These are phyloP conservation scores for Nitzschia palea DNA, from an alignment of 108 stramenopile genomes.

Conservation along the genomic window DNA sequence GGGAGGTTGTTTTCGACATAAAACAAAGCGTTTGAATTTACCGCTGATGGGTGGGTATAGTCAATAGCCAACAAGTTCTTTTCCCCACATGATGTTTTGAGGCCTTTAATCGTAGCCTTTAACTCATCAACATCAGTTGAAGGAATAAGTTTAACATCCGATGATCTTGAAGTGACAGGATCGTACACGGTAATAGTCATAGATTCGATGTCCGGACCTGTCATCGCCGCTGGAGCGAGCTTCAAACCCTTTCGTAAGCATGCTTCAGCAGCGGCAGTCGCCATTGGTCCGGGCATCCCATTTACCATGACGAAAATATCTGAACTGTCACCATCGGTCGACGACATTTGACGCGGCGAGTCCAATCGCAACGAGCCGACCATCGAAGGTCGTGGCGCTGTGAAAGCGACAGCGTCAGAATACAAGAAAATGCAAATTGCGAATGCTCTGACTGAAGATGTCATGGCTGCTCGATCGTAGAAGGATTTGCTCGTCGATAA, in stretches of 20 bases:
- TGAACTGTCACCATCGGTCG: background rate
- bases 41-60: conserved; percentile 97
- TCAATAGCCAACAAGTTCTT: conserved; percentile 90
- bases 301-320: conserved; percentile 80
- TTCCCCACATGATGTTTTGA: conserved; percentile 51
- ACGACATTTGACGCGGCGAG: background rate
- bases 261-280: conserved; percentile 93
- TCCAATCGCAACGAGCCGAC: background rate
- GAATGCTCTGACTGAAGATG: background rate
- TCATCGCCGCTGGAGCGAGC: conserved; percentile 86
- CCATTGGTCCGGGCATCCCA: conserved; percentile 96
- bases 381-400: background rate
- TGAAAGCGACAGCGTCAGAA: background rate
- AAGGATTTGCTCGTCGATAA: too few species aligned
- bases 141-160: conserved; percentile 74
- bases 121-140: conserved; percentile 64
- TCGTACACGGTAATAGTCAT: conserved; percentile 72
- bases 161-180: conserved; percentile 55
- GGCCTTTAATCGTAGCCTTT: conserved; percentile 48
- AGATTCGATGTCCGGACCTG: conserved; percentile 81
- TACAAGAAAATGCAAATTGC: background rate
- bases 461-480: background rate
- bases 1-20: conserved; percentile 82
- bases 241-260: conserved; percentile 86
- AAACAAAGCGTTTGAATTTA: conserved; percentile 90